Conservation (phyloP, 345 rosid species). For the Brassica juncea region DNA sequence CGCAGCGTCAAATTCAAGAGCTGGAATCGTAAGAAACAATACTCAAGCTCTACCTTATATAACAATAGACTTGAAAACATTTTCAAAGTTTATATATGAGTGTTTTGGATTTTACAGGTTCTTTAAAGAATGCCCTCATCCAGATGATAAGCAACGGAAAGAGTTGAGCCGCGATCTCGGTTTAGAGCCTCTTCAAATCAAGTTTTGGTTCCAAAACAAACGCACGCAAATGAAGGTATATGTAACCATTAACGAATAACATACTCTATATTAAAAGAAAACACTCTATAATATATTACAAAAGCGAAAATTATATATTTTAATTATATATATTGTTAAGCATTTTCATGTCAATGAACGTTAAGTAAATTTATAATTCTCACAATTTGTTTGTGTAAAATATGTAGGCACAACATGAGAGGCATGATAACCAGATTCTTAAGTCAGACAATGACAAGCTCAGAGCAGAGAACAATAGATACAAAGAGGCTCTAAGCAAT, state of each 20-base stretch:
- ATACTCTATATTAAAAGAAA: no score
- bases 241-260: background rate
- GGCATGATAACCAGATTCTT: constrained; percentile 76
- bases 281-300: no score
- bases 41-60: constrained; percentile 9
- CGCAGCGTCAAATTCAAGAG: constrained; percentile 94
- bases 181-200: constrained; percentile 86
- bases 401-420: constrained; percentile 80
- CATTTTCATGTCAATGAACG: background rate
- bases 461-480: constrained; percentile 77
- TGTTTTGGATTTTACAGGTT: constrained; percentile 49
- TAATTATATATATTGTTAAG: background rate
- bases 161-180: constrained; percentile 76
- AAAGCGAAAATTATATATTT: background rate
- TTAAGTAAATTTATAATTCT: background rate
- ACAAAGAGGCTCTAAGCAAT: constrained; percentile 74
- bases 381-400: background rate
- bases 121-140: constrained; percentile 94
- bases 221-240: constrained; percentile 96
- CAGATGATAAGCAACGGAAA: constrained; percentile 96
- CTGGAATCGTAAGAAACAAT: constrained; percentile 70
- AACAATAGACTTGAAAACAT: background rate
- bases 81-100: background rate
- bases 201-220: constrained; percentile 99
- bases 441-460: constrained; percentile 91